Evolutionary conservation across 192 early-diverging fungal species (phyloP), one percentile per base, ranked within the genome.

Genomic region (Coemansia sp.): DNA sequence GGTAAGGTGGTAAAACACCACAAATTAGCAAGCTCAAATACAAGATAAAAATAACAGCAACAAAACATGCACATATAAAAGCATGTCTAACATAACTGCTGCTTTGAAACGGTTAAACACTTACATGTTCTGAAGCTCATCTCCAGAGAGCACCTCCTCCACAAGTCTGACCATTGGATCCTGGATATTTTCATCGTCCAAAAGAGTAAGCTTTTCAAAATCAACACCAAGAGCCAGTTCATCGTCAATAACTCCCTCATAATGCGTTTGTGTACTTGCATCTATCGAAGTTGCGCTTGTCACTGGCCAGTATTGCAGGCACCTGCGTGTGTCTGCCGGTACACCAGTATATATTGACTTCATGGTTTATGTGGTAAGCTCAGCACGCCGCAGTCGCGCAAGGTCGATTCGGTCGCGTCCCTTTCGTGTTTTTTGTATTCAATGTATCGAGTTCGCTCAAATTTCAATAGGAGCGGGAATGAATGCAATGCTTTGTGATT

Each of bases 281-380:
- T 80, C 59, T 6, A 74, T 31, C n/a, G 77, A 31, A 2, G 71
- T 42, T 23, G 72, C 64, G 31, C 69, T 63, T 28, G 35, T 37
- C 13, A 64, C 65, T 33, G 77, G 72, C 77, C 77, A 80, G 63
- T 74, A 71, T 26, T 66, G 68, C n/a, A 80, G 53, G 55, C 77
- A 80, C 26, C 52, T 61, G 18, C 63, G 72, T 16, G 77, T 80
- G 25, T 74, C 72, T 2, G 77, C 77, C 0, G 77, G 77, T 2
- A 34, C 71, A 2, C 46, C 21, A 16, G 61, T 68, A 40, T 70
- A 67, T 35, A 73, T 79, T 25, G 75, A 71, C 49, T 61, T 67
- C 76, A 79, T 79, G 3, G 2, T 25, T 23, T 51, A 8, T 10
- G 3, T 26, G 7, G 48, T 51, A 51, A 51, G 26, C 9, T 26